Evolutionary conservation across 345 rosid species (phyloP).

Genomic region (Rhodamnia argentea): DNA sequence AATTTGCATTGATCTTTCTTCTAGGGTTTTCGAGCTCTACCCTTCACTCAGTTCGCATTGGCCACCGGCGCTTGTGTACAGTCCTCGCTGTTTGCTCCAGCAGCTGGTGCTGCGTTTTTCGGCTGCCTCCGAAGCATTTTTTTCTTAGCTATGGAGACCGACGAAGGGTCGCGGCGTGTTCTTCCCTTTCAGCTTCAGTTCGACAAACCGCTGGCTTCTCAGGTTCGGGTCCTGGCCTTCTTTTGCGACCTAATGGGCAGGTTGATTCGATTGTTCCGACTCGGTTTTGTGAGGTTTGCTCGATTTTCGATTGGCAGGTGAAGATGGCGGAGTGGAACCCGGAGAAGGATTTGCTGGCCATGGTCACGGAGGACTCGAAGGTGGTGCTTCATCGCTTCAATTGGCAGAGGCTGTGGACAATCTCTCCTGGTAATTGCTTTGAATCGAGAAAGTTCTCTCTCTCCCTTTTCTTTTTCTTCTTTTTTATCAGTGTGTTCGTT

Average conservation of each 20-base stretch:
- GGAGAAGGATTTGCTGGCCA: constrained; percentile 87
- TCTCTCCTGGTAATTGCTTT: constrained; percentile 48
- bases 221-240: not conserved
- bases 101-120: no score
- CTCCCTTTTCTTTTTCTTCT: no score
- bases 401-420: constrained; percentile 87
- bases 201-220: not conserved
- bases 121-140: not conserved
- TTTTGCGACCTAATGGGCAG: not conserved
- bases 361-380: constrained; percentile 82
- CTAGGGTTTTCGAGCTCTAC: not conserved
- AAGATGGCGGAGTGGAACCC: constrained; percentile 91
- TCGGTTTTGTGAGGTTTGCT: not conserved
- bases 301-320: constrained; percentile 16
- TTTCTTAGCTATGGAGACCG: not conserved
- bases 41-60: not conserved
- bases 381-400: constrained; percentile 82
- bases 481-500: no score
- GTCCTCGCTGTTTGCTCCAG: no score
- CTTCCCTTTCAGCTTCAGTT: not conserved
- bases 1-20: not conserved
- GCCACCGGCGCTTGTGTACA: not conserved
- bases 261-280: not conserved
- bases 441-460: no score
- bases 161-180: not conserved